Evolutionary conservation across 23 red algal species (phyloP).

Genomic region (Cyanidioschyzon merolae): DNA sequence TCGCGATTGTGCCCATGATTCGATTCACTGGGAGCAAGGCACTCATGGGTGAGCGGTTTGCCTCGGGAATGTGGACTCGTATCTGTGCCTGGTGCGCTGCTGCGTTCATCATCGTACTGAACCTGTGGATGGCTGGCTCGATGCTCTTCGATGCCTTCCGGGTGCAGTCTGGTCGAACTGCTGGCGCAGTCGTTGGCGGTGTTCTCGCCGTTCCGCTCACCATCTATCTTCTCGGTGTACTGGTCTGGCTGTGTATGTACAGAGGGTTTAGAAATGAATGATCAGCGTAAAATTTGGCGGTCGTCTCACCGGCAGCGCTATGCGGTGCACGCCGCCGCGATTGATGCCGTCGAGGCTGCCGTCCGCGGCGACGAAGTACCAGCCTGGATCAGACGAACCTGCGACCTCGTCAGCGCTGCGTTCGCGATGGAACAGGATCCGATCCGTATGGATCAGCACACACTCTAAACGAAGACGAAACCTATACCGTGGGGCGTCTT

Average conservation of each 20-base stretch:
- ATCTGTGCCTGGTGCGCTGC: slow-evolving; percentile 51
- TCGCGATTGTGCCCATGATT: slow-evolving; percentile 71
- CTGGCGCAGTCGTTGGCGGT: neutral
- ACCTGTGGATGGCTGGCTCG: slow-evolving; percentile 22
- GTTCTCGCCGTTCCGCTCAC: neutral
- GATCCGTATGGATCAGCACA: too few species aligned
- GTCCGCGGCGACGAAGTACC: too few species aligned
- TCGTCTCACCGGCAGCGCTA: too few species aligned
- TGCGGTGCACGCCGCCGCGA: too few species aligned
- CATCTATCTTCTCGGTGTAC: neutral
- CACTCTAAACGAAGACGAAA: too few species aligned
- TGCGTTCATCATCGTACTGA: slow-evolving; percentile 51
- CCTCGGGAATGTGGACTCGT: slow-evolving; percentile 19
- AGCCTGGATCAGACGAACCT: too few species aligned
- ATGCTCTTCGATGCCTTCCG: neutral
- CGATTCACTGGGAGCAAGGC: slow-evolving; percentile 47
- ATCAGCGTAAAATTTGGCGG: too few species aligned
- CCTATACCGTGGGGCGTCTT: too few species aligned
- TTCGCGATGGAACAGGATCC: too few species aligned
- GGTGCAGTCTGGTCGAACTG: neutral
- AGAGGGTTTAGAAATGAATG: neutral
- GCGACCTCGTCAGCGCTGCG: too few species aligned
- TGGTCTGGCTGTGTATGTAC: neutral
- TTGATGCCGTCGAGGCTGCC: too few species aligned
- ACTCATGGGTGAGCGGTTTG: slow-evolving; percentile 63